Percentiles rank a stretch among this genome's conserved stretches.
These are phyloP conservation scores for Tremella yokohamensis DNA, from an alignment of 768 basidiomycete genomes.

Conservation along the genomic window DNA sequence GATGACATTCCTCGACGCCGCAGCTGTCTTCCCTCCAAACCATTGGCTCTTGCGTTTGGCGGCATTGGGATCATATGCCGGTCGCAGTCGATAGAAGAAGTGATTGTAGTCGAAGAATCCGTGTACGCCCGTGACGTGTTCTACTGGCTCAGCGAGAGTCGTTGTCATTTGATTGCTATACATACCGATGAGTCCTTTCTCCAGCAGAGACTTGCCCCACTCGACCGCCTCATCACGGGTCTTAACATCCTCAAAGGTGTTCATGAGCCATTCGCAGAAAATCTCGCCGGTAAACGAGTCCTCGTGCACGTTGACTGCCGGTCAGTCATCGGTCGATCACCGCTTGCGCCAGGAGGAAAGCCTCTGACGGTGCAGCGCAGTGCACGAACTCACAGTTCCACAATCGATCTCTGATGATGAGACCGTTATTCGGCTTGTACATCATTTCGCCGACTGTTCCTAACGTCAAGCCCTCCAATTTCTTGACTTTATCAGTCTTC, in stretches of 20 bases:
- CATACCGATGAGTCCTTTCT: constrained; percentile 68
- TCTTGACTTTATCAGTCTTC: constrained; percentile 21
- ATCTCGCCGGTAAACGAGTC: constrained; percentile 86
- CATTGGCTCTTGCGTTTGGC: constrained; percentile 26
- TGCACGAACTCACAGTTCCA: constrained; percentile 62
- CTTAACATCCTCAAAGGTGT: constrained; percentile 83
- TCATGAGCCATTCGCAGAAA: constrained; percentile 86
- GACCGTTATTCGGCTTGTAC: constrained; percentile 61
- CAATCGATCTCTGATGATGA: constrained; percentile 75
- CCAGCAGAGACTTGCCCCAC: constrained; percentile 70
- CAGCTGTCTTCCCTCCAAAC: constrained; percentile 25
- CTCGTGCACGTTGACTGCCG: constrained; percentile 47
- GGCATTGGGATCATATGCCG: constrained; percentile 57
- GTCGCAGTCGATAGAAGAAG: constrained; percentile 80
- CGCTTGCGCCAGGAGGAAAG: no score
- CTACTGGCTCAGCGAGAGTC: constrained; percentile 37
- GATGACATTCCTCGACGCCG: constrained; percentile 24
- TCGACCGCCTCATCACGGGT: constrained; percentile 74
- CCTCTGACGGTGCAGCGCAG: no score
- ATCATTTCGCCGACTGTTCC: constrained; percentile 56
- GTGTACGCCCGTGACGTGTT: constrained; percentile 73
- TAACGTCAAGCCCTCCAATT: constrained; percentile 62
- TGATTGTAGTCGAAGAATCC: constrained; percentile 79
- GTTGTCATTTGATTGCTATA: neutral
- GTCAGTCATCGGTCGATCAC: neutral